Evolutionary conservation across 306 rosid genomes (phyloP), one percentile per base, ranked within the genome.

Genomic region (Lagenaria siceraria): DNA sequence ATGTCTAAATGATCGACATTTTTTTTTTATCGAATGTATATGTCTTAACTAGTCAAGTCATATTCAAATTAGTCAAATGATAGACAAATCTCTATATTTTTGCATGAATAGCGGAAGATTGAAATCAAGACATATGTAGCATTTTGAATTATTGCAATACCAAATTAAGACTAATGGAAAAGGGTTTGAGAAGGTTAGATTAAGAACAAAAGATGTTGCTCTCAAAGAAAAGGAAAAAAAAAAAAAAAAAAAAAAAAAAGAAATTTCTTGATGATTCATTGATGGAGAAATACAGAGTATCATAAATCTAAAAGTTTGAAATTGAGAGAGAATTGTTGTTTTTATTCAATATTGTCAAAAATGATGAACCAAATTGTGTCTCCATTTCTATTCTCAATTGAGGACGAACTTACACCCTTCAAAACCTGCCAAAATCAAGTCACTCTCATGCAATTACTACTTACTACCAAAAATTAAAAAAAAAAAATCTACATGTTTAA

Each of bases 371-470:
- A 72, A 48, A 0, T 27, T 27, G 43, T 49, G 43, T 29, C 38
- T 70, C 31, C 56, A 48, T 72, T 18, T 72, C 24, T 49, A 48
- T 6, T 13, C 59, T 72, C 59, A 49, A 49, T 19, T 10, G 25
- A 72, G 15, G 42, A 72, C 59, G 76, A 72, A 72, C 24, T 48
- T 72, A 72, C 76, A 72, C 24, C 76, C 60, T 72, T 72, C 88
- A 78, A 77, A 90, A 78, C 98, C 98, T 93, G 90, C 82, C 81
- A 78, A 40, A 72, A 66, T 49, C 59, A 72, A 48, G 25, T 70
- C 75, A 70, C 38, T 70, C 53, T 70, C 56, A 70, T 64, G 17
- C 46, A 63, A 15, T 15, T 64, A 18, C 35, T 11, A 22, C 1
- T n/a, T 46, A 46, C 52, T 29, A 29, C 5, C 0, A 19, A 17